phyloP scores from a whole-genome alignment of 2,329 filamentous ascomycete genomes.

The Exophiala alcalophila region DNA sequence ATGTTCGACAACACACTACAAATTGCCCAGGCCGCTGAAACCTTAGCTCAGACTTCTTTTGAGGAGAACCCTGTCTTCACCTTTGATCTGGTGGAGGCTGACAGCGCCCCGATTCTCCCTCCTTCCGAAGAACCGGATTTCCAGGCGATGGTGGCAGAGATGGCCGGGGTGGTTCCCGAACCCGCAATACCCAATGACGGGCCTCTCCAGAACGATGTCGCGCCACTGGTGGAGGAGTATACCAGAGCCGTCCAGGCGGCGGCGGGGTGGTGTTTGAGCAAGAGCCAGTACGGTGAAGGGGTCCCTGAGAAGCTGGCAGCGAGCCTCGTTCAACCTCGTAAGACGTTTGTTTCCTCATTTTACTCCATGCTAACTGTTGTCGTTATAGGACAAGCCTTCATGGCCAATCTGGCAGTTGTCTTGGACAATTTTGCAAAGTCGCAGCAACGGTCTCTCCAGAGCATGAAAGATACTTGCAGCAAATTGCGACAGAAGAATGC shows the following conservation, averaged over 20 bases:
- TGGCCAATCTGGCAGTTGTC: conserved; percentile 15
- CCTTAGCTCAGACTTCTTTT: conserved; percentile 3
- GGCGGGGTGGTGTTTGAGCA: conserved; percentile 4
- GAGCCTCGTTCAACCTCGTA: conserved; percentile 19
- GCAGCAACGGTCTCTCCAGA: conserved; percentile 21
- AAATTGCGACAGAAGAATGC: conserved; percentile 20
- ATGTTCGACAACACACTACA: conserved; percentile 7
- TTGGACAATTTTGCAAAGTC: conserved; percentile 21
- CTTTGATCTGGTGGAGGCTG: conserved; percentile 19
- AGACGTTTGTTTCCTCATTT: neutral
- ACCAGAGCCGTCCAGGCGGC: conserved; percentile 13
- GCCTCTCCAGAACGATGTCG: conserved; percentile 19
- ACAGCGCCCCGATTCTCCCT: conserved; percentile 6
- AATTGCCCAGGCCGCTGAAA: conserved; percentile 6
- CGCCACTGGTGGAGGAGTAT: conserved; percentile 21
- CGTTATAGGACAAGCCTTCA: conserved; percentile 16
- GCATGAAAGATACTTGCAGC: conserved; percentile 19
- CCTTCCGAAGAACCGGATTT: neutral
- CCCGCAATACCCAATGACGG: conserved; percentile 3
- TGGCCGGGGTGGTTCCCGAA: conserved; percentile 5
- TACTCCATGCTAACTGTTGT: neutral
- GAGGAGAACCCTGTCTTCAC: conserved; percentile 9
- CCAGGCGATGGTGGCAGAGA: neutral
- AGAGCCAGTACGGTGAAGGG: conserved; percentile 4
- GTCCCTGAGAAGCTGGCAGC: conserved; percentile 6